Evolutionary conservation across 371 early-diverging fungal species (phyloP), one percentile per base, ranked within the genome.

Genomic region (Rhizopus arrhizus): DNA sequence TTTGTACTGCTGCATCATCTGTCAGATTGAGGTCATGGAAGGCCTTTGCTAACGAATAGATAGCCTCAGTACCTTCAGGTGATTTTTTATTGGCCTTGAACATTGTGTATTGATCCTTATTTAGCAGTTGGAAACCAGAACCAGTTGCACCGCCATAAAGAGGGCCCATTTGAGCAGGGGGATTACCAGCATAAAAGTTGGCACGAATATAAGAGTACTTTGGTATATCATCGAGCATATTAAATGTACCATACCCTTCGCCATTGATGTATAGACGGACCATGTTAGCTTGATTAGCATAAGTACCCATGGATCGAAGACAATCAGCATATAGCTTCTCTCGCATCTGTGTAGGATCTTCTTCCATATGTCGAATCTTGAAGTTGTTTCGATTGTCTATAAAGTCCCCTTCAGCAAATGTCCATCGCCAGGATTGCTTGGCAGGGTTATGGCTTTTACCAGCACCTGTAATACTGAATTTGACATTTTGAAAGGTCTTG

Each of bases 261-360:
- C 72, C 72, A 61, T 84, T 82, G 61, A 84, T 82, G 64, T 66
- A 84, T 47, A 79, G 56, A 32, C 84, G 82, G 32, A 78, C 69
- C 68, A 77, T 79, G 60, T 76, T 82, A 32, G 84, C 82, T 52
- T 78, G 74, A 45, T 80, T 80, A 43, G 66, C 78, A 62, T 79
- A 79, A 33, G 75, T 74, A 15, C 84, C 84, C 72, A 84, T 70
- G 33, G 84, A 79, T 45, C 76, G 74, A 8, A 76, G 56, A 55
- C 73, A 66, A 52, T 84, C 84, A 6, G 84, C 79, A 62, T 81
- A 84, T 2, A 81, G 66, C 66, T 84, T 84, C 57, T 84, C 84
- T 48, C 84, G 82, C 68, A 84, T 79, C 64, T 84, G 84, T 9
- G 84, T 84, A 32, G 84, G 84, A 40, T 84, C 84, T 65, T 81